Percentiles rank a stretch among this genome's conserved stretches.
Conservation (phyloP, 2,329 filamentous ascomycete species). For the Fusarium annulatum region DNA sequence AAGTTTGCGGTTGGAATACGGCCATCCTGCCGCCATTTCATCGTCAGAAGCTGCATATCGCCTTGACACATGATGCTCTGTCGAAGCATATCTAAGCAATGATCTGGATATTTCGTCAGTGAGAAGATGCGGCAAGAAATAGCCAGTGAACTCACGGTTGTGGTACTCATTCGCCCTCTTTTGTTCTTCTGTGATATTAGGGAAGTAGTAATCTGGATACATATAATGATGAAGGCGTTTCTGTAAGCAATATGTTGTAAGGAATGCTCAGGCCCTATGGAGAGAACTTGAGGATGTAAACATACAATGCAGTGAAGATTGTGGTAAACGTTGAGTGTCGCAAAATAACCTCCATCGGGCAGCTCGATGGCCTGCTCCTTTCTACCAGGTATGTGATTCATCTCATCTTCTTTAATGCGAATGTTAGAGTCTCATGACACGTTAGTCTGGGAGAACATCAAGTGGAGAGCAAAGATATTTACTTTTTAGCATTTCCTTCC, state of each 20-base stretch:
- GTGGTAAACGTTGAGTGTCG: neutral
- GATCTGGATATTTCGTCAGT: neutral
- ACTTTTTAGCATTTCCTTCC: neutral
- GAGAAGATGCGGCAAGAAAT: rapidly evolving
- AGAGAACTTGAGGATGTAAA: no score
- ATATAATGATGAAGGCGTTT: neutral
- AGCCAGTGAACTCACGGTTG: neutral
- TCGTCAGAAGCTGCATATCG: neutral
- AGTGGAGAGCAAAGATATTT: neutral
- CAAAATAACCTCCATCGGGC: neutral
- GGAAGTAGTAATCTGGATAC: neutral
- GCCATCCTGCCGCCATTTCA: neutral
- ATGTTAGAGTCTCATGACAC: neutral
- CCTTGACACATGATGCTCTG: neutral
- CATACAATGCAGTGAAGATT: neutral
- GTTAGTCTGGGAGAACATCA: rapidly evolving
- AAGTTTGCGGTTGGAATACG: neutral
- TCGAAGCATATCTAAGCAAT: neutral
- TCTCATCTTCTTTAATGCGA: rapidly evolving
- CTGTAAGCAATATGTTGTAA: neutral
- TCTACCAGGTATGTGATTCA: neutral
- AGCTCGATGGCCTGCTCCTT: neutral
- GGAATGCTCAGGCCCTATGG: rapidly evolving
- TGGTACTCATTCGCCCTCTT: neutral
- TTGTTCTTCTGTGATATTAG: neutral